phyloP scores from a whole-genome alignment of 2,329 filamentous ascomycete species.

The Scopulariopsis brevicaulis region DNA sequence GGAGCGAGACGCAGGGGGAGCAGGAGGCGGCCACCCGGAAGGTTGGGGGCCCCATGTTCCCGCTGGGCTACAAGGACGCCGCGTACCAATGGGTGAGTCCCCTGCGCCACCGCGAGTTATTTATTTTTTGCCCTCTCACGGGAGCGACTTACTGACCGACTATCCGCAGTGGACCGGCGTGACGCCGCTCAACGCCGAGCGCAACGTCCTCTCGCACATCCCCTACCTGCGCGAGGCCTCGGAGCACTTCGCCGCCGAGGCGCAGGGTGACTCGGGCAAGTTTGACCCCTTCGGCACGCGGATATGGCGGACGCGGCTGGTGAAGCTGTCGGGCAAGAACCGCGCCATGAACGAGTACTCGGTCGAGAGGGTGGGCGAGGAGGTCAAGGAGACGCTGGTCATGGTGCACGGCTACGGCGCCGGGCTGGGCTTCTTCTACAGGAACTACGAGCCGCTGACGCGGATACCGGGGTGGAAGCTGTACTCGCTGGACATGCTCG shows the following conservation, averaged over 20 bases:
- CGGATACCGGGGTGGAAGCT: conserved; percentile 73
- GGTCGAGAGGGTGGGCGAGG: conserved; percentile 70
- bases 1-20: neutral
- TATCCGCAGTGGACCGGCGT: conserved; percentile 66
- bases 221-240: conserved; percentile 71
- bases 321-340: conserved; percentile 74
- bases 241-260: conserved; percentile 34
- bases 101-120: neutral
- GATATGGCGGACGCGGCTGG: conserved; percentile 76
- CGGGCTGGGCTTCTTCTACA: conserved; percentile 94
- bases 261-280: conserved; percentile 28
- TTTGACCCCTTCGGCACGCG: conserved; percentile 76
- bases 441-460: conserved; percentile 86
- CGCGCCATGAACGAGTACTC: conserved; percentile 88
- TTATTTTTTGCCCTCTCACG: neutral
- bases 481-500: conserved; percentile 88
- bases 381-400: conserved; percentile 75
- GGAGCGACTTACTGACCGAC: no score
- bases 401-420: conserved; percentile 97
- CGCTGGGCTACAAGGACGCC: conserved; percentile 83
- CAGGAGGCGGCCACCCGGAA: neutral
- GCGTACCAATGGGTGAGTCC: conserved; percentile 76
- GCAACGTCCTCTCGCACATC: conserved; percentile 75
- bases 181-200: conserved; percentile 76
- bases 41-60: conserved; percentile 46